Base-by-base conservation (phyloP, 23 red algal species). In the Agarophyton chilense region DNA sequence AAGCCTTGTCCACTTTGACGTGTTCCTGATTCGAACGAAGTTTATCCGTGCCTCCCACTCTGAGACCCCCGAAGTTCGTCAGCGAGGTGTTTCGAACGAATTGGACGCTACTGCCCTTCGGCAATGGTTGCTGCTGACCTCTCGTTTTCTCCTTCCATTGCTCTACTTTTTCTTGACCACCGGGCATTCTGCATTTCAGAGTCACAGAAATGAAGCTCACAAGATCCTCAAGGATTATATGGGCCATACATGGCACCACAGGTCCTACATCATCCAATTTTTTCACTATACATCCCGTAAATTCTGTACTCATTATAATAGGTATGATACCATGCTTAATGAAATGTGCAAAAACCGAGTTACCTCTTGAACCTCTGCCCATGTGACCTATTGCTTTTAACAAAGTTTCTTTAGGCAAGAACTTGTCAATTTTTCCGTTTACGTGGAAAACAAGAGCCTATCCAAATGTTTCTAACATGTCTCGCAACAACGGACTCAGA, bases 381-480 rank as follows among this genome's bases (percentile, higher is more conserved):
- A 89, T 2, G 39, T 89, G 72, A 19, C 44, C 53, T 24, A 89
- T 79, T 10, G 85, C 60, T 71, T 51, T 66, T 28, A 89, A 40
- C 2, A 89, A 70, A 18, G 47, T 52, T 39, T 77, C 61, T n/a
- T 89, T 25, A 17, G 85, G 73, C 14, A 89, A 22, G 19, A 6
- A 24, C 22, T 47, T 64, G 5, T 13, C 49, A 19, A 10, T 9
- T 32, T 57, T 62, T 1, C 78, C 28, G 16, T 33, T 49, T 1
- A 24, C 35, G 10, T 74, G 68, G n/a, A n/a, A 58, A 47, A 77
- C 54, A 28, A 96, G 78, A 32, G 85, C 83, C 49, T 96, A 83
- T 60, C 78, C 35, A 72, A 82, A 79, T 38, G 79, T 63, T 0
- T 35, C 62, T 9, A 96, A 66, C 58, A 89, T 84, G 67, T 98